Conservation (phyloP, 2,329 filamentous ascomycete genomes). For the Ceratocystis destructans region DNA sequence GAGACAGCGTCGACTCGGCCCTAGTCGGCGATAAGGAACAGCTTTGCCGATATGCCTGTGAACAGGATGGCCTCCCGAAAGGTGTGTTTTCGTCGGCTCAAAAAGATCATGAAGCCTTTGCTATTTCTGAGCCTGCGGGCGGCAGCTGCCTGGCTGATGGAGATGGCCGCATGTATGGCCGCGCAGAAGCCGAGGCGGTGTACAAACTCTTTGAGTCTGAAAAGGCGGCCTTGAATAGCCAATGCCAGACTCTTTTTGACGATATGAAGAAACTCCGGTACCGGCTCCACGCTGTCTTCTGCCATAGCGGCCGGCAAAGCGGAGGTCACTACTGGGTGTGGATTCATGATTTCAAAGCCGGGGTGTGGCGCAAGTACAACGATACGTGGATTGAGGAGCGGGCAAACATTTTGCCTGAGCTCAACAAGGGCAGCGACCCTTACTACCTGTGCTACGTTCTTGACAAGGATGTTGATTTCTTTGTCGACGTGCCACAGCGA, state of each 20-base stretch:
- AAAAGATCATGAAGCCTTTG: background rate
- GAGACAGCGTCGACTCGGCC: background rate
- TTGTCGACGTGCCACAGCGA: constrained; percentile 35
- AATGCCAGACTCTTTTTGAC: constrained; percentile 41
- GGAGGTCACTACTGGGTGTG: constrained; percentile 95
- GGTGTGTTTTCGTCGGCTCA: background rate
- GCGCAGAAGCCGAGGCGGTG: constrained; percentile 4
- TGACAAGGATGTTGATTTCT: constrained; percentile 46
- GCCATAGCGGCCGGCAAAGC: constrained; percentile 61
- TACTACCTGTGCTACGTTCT: constrained; percentile 76
- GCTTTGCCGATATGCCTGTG: constrained; percentile 7
- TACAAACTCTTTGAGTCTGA: constrained; percentile 29
- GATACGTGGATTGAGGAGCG: constrained; percentile 61
- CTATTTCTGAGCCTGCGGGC: background rate
- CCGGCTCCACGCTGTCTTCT: constrained; percentile 79
- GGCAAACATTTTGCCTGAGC: constrained; percentile 54
- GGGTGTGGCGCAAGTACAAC: constrained; percentile 88
- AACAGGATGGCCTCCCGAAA: constrained; percentile 11
- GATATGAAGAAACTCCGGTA: constrained; percentile 56
- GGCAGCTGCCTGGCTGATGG: background rate
- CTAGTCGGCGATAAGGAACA: background rate
- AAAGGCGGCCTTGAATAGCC: constrained; percentile 24
- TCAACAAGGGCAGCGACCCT: constrained; percentile 58
- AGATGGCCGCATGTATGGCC: background rate
- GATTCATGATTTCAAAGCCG: constrained; percentile 69